Evolutionary conservation across 345 rosid species (phyloP).

Genomic region (Pelargonium nanum): DNA sequence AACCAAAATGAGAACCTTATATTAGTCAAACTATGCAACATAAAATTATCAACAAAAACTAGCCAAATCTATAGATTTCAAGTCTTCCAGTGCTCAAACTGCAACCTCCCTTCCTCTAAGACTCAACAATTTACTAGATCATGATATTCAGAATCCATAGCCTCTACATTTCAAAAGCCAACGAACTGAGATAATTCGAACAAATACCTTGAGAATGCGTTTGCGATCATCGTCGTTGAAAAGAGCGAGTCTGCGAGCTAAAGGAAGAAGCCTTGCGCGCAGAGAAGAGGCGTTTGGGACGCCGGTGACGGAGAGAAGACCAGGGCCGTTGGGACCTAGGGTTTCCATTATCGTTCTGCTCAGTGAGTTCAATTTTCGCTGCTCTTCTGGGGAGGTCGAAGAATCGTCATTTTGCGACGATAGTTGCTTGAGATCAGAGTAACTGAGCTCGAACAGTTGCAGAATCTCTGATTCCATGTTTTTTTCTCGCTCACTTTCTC

Average conservation of each 20-base stretch:
- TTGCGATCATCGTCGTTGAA: conserved; percentile 43
- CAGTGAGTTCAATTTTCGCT: conserved; percentile 18
- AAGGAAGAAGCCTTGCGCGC: conserved; percentile 54
- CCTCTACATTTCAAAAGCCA: background rate
- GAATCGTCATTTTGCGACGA: conserved; percentile 13
- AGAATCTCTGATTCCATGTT: conserved; percentile 39
- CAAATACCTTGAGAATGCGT: conserved; percentile 51
- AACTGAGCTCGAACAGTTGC: conserved; percentile 38
- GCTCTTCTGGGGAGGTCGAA: conserved; percentile 19
- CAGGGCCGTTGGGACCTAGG: conserved; percentile 68
- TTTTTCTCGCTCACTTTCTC: conserved; percentile 2
- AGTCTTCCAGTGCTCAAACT: too few species aligned
- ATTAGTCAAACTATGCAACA: too few species aligned
- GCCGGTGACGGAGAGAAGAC: conserved; percentile 52
- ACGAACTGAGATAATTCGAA: background rate
- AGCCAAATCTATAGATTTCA: too few species aligned
- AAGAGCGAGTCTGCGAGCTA: conserved; percentile 59
- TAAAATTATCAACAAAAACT: too few species aligned
- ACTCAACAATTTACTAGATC: too few species aligned
- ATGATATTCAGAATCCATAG: background rate
- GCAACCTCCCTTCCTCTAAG: too few species aligned
- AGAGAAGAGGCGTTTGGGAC: conserved; percentile 44
- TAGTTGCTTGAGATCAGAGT: conserved; percentile 41
- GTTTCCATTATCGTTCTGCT: conserved; percentile 44
- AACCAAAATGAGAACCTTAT: too few species aligned